Evolutionary conservation across 805 yeast species (phyloP).

Genomic region (Candida vaughaniae): DNA sequence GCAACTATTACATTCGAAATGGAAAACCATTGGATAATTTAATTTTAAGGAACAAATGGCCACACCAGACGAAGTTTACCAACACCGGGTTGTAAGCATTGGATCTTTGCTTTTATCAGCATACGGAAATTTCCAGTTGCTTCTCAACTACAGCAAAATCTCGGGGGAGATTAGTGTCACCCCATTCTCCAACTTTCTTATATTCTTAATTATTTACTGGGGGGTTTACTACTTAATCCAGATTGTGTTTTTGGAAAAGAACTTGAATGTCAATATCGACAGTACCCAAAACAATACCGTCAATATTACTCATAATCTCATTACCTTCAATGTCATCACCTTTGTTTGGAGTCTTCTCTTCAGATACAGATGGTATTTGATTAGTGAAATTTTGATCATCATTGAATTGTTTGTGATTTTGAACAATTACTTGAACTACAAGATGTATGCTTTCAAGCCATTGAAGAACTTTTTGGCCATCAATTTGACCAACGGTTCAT

Average conservation of each 20-base stretch:
- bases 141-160: conserved; percentile 51
- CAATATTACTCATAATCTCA: conserved; percentile 46
- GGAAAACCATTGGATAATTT: no score
- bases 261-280: conserved; percentile 14
- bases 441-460: conserved; percentile 57
- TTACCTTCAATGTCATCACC: conserved; percentile 56
- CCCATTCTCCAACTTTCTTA: conserved; percentile 63
- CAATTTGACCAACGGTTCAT: conserved; percentile 64
- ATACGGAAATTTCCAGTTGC: conserved; percentile 55
- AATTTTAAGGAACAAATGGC: no score
- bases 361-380: conserved; percentile 55
- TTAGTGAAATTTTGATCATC: conserved; percentile 57
- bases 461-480: conserved; percentile 52
- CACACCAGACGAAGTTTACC: conserved; percentile 8
- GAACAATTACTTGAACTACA: conserved; percentile 54
- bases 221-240: conserved; percentile 52
- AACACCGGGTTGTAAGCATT: conserved; percentile 36
- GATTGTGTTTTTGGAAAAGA: conserved; percentile 38
- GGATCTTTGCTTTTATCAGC: conserved; percentile 55
- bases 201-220: conserved; percentile 60
- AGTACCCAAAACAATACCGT: conserved; percentile 11
- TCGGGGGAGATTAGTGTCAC: conserved; percentile 58
- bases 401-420: conserved; percentile 60
- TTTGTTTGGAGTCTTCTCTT: conserved; percentile 67
- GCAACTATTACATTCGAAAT: no score